phyloP scores from a whole-genome alignment of 805 yeast genomes.

The Sugiyamaella qingdaonensis region DNA sequence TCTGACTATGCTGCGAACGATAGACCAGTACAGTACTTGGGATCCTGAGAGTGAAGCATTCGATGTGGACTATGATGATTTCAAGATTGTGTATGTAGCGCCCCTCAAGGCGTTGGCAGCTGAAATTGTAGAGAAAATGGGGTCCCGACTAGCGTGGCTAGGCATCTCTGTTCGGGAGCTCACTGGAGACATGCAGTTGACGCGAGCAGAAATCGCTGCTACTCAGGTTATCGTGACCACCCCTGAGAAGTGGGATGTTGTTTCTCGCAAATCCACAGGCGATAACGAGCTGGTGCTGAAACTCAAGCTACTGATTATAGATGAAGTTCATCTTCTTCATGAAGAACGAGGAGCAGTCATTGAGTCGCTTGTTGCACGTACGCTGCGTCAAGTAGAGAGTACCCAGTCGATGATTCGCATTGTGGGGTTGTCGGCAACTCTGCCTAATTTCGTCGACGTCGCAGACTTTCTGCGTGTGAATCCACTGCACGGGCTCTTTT shows the following conservation, averaged over 20 bases:
- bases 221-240: conserved; percentile 92
- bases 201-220: conserved; percentile 68
- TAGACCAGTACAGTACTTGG: conserved; percentile 51
- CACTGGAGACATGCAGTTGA: conserved; percentile 94
- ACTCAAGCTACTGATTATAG: conserved; percentile 82
- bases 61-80: conserved; percentile 74
- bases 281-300: conserved; percentile 80
- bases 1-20: conserved; percentile 71
- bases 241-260: conserved; percentile 98
- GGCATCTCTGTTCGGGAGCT: conserved; percentile 83
- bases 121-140: conserved; percentile 89
- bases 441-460: conserved; percentile 88
- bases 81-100: conserved; percentile 88
- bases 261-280: conserved; percentile 87
- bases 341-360: conserved; percentile 98
- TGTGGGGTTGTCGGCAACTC: conserved; percentile 90
- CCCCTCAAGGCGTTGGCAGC: conserved; percentile 94
- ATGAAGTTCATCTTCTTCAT: conserved; percentile 93
- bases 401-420: conserved; percentile 90
- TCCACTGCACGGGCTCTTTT: conserved; percentile 86
- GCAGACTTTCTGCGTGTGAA: conserved; percentile 90
- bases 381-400: conserved; percentile 90
- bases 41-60: conserved; percentile 44
- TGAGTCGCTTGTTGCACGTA: conserved; percentile 91
- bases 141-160: conserved; percentile 72